Evolutionary conservation across 169 alveolate genomes (phyloP).

Genomic region (Amoebophrya sp.): DNA sequence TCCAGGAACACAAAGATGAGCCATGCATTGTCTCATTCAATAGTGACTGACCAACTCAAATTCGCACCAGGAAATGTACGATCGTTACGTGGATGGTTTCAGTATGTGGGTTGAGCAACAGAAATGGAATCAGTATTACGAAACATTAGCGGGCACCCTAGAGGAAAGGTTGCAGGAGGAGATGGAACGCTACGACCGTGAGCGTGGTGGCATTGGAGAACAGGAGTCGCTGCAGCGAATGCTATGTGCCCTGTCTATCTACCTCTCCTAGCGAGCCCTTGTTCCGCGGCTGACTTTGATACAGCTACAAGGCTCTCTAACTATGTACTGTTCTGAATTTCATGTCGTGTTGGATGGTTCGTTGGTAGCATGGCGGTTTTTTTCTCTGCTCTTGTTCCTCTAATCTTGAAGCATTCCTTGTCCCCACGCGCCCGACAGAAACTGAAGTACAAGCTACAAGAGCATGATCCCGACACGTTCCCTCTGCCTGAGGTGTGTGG

Average conservation of each 20-base stretch:
- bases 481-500: neutral
- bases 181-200: neutral
- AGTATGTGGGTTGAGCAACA: neutral
- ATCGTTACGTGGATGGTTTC: neutral
- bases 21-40: too few relatives aligned
- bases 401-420: neutral
- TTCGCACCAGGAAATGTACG: neutral
- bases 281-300: too few relatives aligned
- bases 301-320: too few relatives aligned
- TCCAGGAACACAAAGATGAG: too few relatives aligned
- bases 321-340: too few relatives aligned
- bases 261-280: too few relatives aligned
- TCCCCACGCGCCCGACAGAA: neutral
- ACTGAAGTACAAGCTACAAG: neutral
- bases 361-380: too few relatives aligned
- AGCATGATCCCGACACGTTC: neutral
- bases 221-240: neutral
- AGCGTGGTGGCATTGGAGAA: neutral
- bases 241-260: too few relatives aligned
- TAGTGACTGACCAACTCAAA: too few relatives aligned
- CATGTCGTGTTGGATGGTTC: too few relatives aligned
- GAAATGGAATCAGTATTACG: neutral
- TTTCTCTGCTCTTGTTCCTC: too few relatives aligned
- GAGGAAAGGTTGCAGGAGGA: neutral
- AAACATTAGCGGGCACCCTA: neutral